A percentile compares a stretch with the other conserved stretches of the same genome.
Conservation (phyloP, 2,329 filamentous ascomycete genomes). For the Stenocarpella maydis region DNA sequence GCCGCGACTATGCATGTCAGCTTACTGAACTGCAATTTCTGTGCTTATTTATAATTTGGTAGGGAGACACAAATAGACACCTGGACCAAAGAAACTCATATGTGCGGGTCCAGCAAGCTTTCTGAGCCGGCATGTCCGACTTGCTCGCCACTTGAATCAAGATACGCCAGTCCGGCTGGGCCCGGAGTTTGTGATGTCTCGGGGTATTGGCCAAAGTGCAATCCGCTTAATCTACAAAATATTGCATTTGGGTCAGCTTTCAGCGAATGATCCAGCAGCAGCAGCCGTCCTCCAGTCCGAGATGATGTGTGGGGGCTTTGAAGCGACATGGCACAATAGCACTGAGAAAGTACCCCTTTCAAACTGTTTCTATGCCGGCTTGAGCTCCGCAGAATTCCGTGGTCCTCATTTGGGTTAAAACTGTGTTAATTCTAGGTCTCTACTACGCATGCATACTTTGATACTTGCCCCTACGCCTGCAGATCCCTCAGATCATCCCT, state of each 20-base stretch:
- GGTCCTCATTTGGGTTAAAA: not conserved
- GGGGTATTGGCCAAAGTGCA: not conserved
- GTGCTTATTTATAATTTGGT: conserved; percentile 16
- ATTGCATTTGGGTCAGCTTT: not conserved
- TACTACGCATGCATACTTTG: not conserved
- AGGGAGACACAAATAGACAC: conserved; percentile 15
- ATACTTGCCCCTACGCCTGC: too few species aligned
- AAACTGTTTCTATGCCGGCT: too few species aligned
- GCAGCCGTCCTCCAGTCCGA: too few species aligned
- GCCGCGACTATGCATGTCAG: conserved; percentile 24
- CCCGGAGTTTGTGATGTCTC: not conserved
- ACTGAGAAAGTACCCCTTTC: not conserved
- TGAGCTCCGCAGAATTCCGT: not conserved
- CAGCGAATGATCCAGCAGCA: not conserved
- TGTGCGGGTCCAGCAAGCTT: not conserved
- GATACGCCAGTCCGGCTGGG: not conserved
- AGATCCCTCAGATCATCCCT: too few species aligned
- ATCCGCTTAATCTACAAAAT: not conserved
- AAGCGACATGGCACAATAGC: not conserved
- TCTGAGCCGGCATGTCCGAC: not conserved
- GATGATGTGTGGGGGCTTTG: not conserved
- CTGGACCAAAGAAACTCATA: conserved; percentile 9
- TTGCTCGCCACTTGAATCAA: not conserved
- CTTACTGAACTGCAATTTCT: conserved; percentile 1
- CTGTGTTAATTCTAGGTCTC: too few species aligned